A percentile compares a stretch with the other conserved stretches of the same genome.
Evolutionary conservation across 2,329 filamentous ascomycete species (phyloP).

Genomic region (Neofusicoccum ribis): DNA sequence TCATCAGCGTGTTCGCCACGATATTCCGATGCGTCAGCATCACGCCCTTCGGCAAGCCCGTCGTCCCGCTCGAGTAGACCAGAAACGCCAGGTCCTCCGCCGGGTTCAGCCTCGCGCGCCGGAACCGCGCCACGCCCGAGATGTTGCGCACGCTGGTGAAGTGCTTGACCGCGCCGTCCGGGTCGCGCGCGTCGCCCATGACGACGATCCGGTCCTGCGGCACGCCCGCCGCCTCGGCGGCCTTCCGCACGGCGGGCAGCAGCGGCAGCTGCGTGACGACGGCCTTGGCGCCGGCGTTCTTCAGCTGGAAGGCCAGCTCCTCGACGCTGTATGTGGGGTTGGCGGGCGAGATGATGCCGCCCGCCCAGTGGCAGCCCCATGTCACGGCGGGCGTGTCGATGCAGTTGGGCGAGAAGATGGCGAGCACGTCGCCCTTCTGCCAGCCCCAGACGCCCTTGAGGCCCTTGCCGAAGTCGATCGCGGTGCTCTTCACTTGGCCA

Average conservation of each 20-base stretch:
- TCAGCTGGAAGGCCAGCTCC: conserved; percentile 82
- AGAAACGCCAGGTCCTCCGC: conserved; percentile 77
- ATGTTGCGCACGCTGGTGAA: conserved; percentile 70
- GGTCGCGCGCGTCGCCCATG: conserved; percentile 69
- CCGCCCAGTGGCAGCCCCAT: conserved; percentile 81
- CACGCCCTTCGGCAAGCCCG: conserved; percentile 88
- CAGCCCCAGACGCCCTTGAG: conserved; percentile 74
- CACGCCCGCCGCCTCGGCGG: conserved; percentile 70
- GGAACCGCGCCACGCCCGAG: conserved; percentile 58
- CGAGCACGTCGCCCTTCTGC: conserved; percentile 80
- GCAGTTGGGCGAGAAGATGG: conserved; percentile 79
- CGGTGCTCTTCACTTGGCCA: conserved; percentile 62
- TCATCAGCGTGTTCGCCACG: conserved; percentile 64
- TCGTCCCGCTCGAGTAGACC: conserved; percentile 88
- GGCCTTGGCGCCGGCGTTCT: conserved; percentile 72
- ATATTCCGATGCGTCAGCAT: conserved; percentile 83
- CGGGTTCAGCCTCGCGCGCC: conserved; percentile 64
- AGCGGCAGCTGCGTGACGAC: conserved; percentile 72
- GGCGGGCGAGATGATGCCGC: conserved; percentile 77
- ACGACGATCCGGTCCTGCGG: conserved; percentile 71
- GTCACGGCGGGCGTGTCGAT: conserved; percentile 78
- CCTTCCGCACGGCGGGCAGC: conserved; percentile 64
- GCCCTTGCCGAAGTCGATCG: conserved; percentile 76
- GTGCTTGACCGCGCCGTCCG: conserved; percentile 63
- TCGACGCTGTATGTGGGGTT: conserved; percentile 84